Percentiles rank a stretch among this genome's conserved stretches.
These are phyloP conservation scores for Fusarium hainanense DNA, from an alignment of 2,329 filamentous ascomycete species.

Conservation along the genomic window DNA sequence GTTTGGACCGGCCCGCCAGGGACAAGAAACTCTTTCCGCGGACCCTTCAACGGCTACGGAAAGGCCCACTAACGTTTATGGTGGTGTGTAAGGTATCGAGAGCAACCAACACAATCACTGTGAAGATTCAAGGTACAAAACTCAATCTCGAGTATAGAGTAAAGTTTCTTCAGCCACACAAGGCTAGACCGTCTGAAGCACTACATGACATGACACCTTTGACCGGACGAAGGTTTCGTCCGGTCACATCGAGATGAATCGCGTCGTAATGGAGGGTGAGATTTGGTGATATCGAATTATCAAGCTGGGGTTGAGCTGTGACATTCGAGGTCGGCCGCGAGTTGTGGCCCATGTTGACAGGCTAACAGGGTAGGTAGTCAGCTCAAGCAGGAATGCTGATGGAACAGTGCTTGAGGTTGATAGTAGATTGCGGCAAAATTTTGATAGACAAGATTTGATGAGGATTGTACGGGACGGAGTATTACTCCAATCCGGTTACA, in stretches of 20 bases:
- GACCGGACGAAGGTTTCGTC: constrained; percentile 17
- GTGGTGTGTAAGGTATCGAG: constrained; percentile 30
- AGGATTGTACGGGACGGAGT: not conserved
- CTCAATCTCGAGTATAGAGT: constrained; percentile 30
- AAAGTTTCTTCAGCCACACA: constrained; percentile 19
- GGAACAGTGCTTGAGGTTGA: not conserved
- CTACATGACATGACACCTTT: constrained; percentile 11
- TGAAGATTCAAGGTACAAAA: constrained; percentile 29
- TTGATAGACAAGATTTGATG: not conserved
- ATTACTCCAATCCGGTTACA: constrained; percentile 1
- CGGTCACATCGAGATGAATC: constrained; percentile 22
- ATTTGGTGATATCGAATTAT: constrained; percentile 8
- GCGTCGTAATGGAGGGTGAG: constrained; percentile 28
- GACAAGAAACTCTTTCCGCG: constrained; percentile 22
- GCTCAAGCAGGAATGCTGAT: constrained; percentile 6
- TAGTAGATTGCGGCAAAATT: not conserved
- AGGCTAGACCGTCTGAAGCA: constrained; percentile 28
- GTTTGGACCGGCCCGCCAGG: constrained; percentile 37
- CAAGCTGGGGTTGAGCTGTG: constrained; percentile 14
- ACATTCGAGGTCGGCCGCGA: constrained; percentile 13
- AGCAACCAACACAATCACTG: constrained; percentile 2
- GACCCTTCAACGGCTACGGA: constrained; percentile 34
- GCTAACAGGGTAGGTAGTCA: constrained; percentile 25
- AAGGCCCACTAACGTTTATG: constrained; percentile 16
- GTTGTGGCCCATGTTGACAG: constrained; percentile 18